Evolutionary conservation across 164 flowering plant genomes (phyloP).

Genomic region (Vitis vinifera): DNA sequence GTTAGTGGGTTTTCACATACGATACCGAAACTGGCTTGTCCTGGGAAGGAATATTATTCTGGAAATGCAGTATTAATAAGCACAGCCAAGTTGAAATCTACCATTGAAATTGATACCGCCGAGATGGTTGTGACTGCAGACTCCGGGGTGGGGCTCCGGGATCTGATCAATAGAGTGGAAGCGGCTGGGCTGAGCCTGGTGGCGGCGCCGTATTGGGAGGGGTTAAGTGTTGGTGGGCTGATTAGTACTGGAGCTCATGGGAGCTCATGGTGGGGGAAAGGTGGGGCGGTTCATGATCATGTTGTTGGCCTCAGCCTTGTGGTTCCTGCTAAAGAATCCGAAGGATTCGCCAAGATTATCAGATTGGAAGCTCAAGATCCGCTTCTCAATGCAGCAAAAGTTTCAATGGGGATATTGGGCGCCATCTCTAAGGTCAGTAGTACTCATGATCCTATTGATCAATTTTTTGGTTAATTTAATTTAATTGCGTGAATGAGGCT

Average conservation of each 20-base stretch:
- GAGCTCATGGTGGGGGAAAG: slow-evolving; percentile 90
- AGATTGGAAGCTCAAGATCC: slow-evolving; percentile 34
- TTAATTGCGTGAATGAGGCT: too few species aligned
- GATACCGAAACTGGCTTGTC: slow-evolving; percentile 82
- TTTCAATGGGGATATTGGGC: slow-evolving; percentile 75
- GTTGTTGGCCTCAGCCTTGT: slow-evolving; percentile 63
- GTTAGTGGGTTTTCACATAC: slow-evolving; percentile 65
- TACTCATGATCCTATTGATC: background rate
- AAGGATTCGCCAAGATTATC: slow-evolving; percentile 62
- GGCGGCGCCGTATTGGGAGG: slow-evolving; percentile 91
- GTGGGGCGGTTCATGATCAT: slow-evolving; percentile 83
- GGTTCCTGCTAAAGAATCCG: slow-evolving; percentile 52
- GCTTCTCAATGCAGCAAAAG: slow-evolving; percentile 57
- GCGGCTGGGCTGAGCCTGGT: slow-evolving; percentile 66
- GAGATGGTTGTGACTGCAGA: slow-evolving; percentile 53
- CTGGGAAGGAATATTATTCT: slow-evolving; percentile 16
- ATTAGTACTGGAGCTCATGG: slow-evolving; percentile 84
- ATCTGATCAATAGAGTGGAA: slow-evolving; percentile 59
- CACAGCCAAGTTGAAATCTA: slow-evolving; percentile 47
- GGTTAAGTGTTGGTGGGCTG: slow-evolving; percentile 81
- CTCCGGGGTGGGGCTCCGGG: slow-evolving; percentile 67
- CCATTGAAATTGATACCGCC: slow-evolving; percentile 44
- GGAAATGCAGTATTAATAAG: slow-evolving; percentile 55
- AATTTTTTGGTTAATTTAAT: too few species aligned
- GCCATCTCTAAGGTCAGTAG: slow-evolving; percentile 77